A percentile compares a stretch with the other conserved stretches of the same genome.
These are phyloP conservation scores for Lablab purpureus DNA, from an alignment of 306 rosid species.

Conservation along the genomic window DNA sequence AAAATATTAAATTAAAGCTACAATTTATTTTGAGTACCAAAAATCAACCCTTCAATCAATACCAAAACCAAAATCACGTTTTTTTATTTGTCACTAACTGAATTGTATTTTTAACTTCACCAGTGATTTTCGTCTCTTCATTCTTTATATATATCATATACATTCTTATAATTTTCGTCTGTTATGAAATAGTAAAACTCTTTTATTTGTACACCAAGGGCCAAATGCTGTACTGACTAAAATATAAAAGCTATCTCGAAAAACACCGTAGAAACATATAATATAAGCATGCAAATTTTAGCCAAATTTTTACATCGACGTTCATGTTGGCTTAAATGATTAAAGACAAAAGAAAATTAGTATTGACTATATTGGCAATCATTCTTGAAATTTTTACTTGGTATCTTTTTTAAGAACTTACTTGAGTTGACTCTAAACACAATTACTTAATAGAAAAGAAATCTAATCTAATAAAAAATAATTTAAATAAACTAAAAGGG, in stretches of 20 bases:
- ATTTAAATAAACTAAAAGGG: background rate
- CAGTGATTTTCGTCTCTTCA: background rate
- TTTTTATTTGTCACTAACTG: background rate
- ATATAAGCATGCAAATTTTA: background rate
- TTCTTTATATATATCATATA: background rate
- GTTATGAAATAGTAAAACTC: background rate
- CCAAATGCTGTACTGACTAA: slow-evolving; percentile 13
- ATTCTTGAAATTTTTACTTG: background rate
- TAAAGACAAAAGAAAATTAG: background rate
- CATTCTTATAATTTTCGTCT: background rate
- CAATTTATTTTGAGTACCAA: background rate
- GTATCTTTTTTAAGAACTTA: background rate
- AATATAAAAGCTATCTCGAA: slow-evolving; percentile 30
- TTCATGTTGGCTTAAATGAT: slow-evolving; percentile 5
- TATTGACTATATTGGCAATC: background rate
- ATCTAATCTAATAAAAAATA: background rate
- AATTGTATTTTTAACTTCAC: background rate
- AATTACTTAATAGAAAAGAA: background rate
- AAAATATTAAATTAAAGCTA: slow-evolving; percentile 34
- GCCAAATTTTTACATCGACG: background rate
- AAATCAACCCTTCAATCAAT: slow-evolving; percentile 7
- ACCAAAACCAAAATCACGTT: background rate
- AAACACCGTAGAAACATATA: background rate
- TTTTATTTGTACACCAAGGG: slow-evolving; percentile 3
- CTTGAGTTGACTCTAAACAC: slow-evolving; percentile 1